Evolutionary conservation across 495 filamentous ascomycete species (phyloP).

Genomic region (Podospora didyma): DNA sequence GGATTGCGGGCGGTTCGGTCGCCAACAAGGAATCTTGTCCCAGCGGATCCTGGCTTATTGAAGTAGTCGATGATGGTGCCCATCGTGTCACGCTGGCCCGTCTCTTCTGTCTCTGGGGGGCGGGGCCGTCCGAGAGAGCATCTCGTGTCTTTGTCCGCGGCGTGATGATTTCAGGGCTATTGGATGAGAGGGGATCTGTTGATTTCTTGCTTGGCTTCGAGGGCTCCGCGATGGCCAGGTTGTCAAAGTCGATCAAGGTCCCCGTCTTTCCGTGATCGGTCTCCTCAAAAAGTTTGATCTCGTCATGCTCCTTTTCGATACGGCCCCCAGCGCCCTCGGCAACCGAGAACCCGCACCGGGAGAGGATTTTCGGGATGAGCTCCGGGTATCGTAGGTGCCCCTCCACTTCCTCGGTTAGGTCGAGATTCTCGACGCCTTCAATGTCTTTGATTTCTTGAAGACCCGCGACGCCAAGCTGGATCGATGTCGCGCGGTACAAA

Average conservation of each 20-base stretch:
- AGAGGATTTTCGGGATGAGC: conserved; percentile 64
- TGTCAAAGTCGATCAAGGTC: conserved; percentile 48
- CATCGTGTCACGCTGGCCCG: conserved; percentile 13
- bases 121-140: not conserved
- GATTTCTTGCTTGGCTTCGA: not conserved
- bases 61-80: conserved; percentile 14
- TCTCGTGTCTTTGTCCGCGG: not conserved
- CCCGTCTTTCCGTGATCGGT: conserved; percentile 23
- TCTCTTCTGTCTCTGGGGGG: conserved; percentile 1
- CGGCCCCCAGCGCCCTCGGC: conserved; percentile 47
- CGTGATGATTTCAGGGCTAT: not conserved
- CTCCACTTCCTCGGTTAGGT: conserved; percentile 66
- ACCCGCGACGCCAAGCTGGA: conserved; percentile 74
- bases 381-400: conserved; percentile 72
- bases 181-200: not conserved
- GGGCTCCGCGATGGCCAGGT: conserved; percentile 21
- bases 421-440: conserved; percentile 68
- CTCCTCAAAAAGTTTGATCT: conserved; percentile 33
- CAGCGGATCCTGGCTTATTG: not conserved
- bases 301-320: conserved; percentile 56
- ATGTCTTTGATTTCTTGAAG: conserved; percentile 61
- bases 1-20: no score
- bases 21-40: no score
- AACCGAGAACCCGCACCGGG: conserved; percentile 63
- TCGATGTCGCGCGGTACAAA: conserved; percentile 69